A percentile compares a stretch with the other conserved stretches of the same genome.
Conservation (phyloP, 2,329 filamentous ascomycete genomes). For the Alternaria brassicicola region DNA sequence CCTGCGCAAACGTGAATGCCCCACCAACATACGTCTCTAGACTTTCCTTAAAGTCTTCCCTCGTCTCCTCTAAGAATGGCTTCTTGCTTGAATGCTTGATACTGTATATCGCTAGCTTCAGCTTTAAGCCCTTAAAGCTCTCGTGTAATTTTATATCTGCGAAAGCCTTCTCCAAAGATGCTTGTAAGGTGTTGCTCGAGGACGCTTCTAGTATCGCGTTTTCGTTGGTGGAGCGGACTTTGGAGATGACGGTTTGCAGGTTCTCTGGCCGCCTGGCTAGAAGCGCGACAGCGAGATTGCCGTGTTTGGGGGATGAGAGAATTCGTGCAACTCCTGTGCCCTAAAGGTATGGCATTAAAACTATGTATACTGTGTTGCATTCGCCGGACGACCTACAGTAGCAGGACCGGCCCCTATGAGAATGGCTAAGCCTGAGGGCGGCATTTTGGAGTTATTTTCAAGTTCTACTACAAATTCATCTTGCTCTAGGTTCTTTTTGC, state of each 20-base stretch:
- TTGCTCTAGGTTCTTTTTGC: neutral
- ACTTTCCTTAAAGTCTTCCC: slow-evolving; percentile 53
- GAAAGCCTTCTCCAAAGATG: slow-evolving; percentile 57
- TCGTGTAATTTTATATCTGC: slow-evolving; percentile 55
- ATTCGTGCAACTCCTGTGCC: slow-evolving; percentile 63
- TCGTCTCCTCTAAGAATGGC: slow-evolving; percentile 61
- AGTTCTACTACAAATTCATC: neutral
- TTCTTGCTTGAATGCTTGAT: slow-evolving; percentile 63
- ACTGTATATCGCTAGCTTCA: slow-evolving; percentile 61
- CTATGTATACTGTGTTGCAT: neutral
- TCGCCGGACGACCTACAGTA: slow-evolving; percentile 26
- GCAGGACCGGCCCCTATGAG: slow-evolving; percentile 44
- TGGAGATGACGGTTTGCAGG: slow-evolving; percentile 52
- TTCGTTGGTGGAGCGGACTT: slow-evolving; percentile 51
- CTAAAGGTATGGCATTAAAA: slow-evolving; percentile 29
- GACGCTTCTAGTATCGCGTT: slow-evolving; percentile 59
- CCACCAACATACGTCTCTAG: slow-evolving; percentile 61
- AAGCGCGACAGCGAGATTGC: slow-evolving; percentile 62
- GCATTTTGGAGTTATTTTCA: slow-evolving; percentile 19
- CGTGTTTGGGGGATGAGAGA: slow-evolving; percentile 57
- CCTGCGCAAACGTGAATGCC: slow-evolving; percentile 62
- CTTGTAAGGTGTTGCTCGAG: slow-evolving; percentile 57
- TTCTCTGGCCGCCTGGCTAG: slow-evolving; percentile 58
- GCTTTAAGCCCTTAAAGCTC: slow-evolving; percentile 58
- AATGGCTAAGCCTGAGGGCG: slow-evolving; percentile 41